Base-by-base conservation (phyloP, 164 flowering plant genomes). In the Liriodendron chinense region DNA sequence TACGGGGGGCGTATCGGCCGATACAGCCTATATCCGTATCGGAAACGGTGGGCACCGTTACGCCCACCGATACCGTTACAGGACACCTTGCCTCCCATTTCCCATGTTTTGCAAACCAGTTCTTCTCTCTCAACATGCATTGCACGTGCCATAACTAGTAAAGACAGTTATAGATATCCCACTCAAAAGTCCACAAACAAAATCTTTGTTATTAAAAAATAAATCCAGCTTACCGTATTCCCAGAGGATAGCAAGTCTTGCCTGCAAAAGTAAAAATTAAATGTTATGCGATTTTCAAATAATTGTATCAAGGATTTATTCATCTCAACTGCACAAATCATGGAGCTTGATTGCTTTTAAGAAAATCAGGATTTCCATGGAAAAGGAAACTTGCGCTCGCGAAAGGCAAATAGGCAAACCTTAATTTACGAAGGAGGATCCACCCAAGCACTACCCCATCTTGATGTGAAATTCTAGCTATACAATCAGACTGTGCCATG, bases 401-500 rank as follows among this genome's bases (percentile, higher is more conserved):
- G 47, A 25, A 47, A 57, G 43, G 70, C 53, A 20, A 23, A 53
- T n/a, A 76, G 66, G 65, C 66, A 72, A 72, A 94, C 99, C 98
- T 92, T 74, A 96, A 82, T 8, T 78, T 77, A 8, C 77, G 88
- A 72, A 96, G 98, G 71, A 92, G 86, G 82, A 96, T 84, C 99
- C 98, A 94, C 67, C 95, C 97, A 73, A 82, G 76, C 8, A 94
- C 86, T 49, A 3, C 43, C 13, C 98, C 98, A 86, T 88, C 90
- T 70, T 77, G 76, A 13, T 68, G 86, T 22, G 97, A 88, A 67
- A 96, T 89, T 87, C 98, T 92, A 65, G 89, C 99, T 50, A 96
- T 92, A 86, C 99, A 96, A 73, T 96, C 97, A 73, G 91, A 89
- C 99, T 96, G 82, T 78, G 82, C 18, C 69, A 59, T 7, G 74